Evolutionary conservation across 768 basidiomycete species (phyloP), one percentile per base, ranked within the genome.

Genomic region (Lactarius quietus): DNA sequence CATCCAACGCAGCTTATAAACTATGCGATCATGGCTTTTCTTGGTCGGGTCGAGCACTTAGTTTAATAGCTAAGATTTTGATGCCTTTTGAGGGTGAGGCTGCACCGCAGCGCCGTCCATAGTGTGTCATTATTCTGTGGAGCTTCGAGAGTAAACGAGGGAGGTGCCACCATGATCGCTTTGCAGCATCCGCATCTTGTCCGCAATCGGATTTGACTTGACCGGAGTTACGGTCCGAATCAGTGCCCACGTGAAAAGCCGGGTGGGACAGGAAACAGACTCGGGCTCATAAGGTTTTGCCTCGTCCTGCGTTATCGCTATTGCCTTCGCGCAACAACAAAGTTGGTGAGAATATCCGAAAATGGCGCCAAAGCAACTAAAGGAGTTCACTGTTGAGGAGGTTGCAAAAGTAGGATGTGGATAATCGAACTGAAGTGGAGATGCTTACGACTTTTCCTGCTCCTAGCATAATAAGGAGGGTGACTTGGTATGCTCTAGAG

Each of bases 381-480:
- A 72, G 62, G 71, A 83, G 68, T 82, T 82, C 60, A 79, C 81
- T 18, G 60, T 78, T 23, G 83, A 87, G 36, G 91, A 93, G 70
- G 86, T 92, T 63, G 81, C 84, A 20, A 81, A 87, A 80, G 91
- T 90, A 66, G 59, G 79, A 31, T n/a, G 29, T 15, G 35, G 17
- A 33, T 31, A 31, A 54, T 33, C 58, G 18, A 35, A 10, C 6
- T 57, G 43, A 51, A 23, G 55, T 23, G 59, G 10, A n/a, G 15
- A 36, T n/a, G 52, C 59, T 48, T n/a, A 39, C 15, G 15, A 53
- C 51, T 51, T 57, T 59, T 55, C 17, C 41, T 43, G 36, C 57
- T 54, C 14, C n/a, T 68, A 97, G 94, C 95, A 97, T 76, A 92
- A 94, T 80, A 88, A 84, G 72, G 85, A 87, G 70, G 92, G 89